Conservation (phyloP, 129 eudicot species). For the Arctium minus region DNA sequence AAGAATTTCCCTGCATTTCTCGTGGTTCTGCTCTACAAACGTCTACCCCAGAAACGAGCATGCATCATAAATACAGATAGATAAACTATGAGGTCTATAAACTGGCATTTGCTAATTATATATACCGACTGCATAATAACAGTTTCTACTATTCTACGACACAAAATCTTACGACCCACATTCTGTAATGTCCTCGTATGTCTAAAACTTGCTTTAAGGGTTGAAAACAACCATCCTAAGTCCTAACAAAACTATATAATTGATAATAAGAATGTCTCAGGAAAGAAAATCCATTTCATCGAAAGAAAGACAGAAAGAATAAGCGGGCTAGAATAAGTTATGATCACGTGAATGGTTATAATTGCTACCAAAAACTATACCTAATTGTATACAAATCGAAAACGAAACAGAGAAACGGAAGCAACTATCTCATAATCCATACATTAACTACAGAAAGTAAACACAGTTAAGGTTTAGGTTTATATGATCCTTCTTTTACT, state of each 20-base stretch:
- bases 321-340: not conserved
- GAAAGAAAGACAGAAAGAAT: not conserved
- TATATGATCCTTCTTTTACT: not conserved
- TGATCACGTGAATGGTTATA: not conserved
- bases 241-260: not conserved
- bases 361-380: not conserved
- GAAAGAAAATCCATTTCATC: not conserved
- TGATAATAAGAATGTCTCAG: not conserved
- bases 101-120: not conserved
- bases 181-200: not conserved
- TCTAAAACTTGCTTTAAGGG: not conserved
- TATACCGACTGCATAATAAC: not conserved
- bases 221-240: not conserved
- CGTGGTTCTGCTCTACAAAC: not conserved
- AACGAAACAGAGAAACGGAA: not conserved
- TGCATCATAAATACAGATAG: not conserved
- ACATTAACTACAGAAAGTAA: not conserved
- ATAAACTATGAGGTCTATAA: not conserved
- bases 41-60: not conserved
- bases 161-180: not conserved
- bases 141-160: not conserved
- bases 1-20: too few species aligned
- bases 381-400: not conserved
- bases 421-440: not conserved
- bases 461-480: not conserved